Evolutionary conservation across 2,329 filamentous ascomycete species (phyloP), one percentile per base, ranked within the genome.

Genomic region (Penicillium brevicompactum): DNA sequence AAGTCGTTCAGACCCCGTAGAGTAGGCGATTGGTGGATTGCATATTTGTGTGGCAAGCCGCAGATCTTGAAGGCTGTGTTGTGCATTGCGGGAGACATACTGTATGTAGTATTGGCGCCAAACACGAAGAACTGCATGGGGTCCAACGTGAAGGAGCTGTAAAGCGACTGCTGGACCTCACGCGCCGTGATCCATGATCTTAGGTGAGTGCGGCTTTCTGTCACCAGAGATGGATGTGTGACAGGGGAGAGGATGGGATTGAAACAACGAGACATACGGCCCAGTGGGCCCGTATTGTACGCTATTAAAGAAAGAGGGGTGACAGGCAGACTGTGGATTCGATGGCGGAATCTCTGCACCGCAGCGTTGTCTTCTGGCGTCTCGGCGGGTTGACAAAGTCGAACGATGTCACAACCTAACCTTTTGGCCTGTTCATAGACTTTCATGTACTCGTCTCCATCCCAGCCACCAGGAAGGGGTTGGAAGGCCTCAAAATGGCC

Each of bases 41-140:
- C 74, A 67, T 90, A 91, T 5, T 79, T 72, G 62, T 92, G 89
- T 0, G 84, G 85, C 68, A 92, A 84, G 0, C 88, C 89, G 60
- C 85, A 85, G 22, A 81, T 82, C 49, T 80, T 77, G 55, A 89
- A 85, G 0, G 88, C 89, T 5, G 86, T 80, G 51, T 86, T 89
- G 69, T 92, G 89, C 88, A 92, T 92, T 6, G 87, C 86, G 1
- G 89, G 89, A 0, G 89, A 91, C 53, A 92, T 71, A 67, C 87
- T 91, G 74, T 89, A 90, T 47, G 81, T 83, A 9, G 89, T 84
- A 52, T 87, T 87, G 51, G 84, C 86, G n/a, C 89, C 89, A 48
- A 91, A 84, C 32, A 92, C 87, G 62, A 88, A 89, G 51, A 90
- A 85, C 47, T 87, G 84, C 79, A 92, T 85, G 0, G 86, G 80